Evolutionary conservation across 2,329 filamentous ascomycete genomes (phyloP), one percentile per base, ranked within the genome.

Genomic region (Fusarium sp.): DNA sequence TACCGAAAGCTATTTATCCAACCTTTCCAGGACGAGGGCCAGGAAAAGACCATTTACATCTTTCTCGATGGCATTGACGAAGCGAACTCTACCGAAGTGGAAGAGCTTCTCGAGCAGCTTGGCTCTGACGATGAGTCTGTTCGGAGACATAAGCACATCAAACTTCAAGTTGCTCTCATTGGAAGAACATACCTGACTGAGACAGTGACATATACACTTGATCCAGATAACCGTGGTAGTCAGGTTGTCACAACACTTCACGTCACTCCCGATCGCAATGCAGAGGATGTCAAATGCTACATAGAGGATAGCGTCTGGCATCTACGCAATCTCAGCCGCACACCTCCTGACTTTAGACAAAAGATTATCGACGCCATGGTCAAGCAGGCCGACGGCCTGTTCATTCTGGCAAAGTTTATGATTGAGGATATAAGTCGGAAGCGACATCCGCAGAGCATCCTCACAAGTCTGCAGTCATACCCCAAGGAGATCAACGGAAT

Each of bases 381-480:
- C 5, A 73, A 73, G 6, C 77, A 78, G 19, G 80, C 80, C 1
- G 77, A 80, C 19, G 81, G 80, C 0, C 75, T 83, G 15, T 83
- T 83, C 61, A 80, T 83, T 19, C 74, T 81, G 41, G 81, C 80
- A 42, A 79, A 81, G 52, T 78, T 82, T 40, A 83, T 83, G 80
- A 53, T 85, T 4, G 78, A 78, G 6, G 82, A 85, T 44, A 71
- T 83, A 4, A 77, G 75, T 22, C 77, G 78, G 29, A 77, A 82
- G 53, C 73, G 76, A 4, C 80, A 81, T 39, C 78, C 80, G 0
- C 74, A 76, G 7, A 79, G 79, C 1, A 83, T 77, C 1, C 75
- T 79, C 6, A 75, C 80, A 19, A 78, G 78, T 38, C 67, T 85
- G 0, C 72, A 77, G 19, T 72, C 74, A 0, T 83, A 82, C 35